Conservation (phyloP, 1,284 basidiomycete genomes). For the Ganoderma resinaceum region DNA sequence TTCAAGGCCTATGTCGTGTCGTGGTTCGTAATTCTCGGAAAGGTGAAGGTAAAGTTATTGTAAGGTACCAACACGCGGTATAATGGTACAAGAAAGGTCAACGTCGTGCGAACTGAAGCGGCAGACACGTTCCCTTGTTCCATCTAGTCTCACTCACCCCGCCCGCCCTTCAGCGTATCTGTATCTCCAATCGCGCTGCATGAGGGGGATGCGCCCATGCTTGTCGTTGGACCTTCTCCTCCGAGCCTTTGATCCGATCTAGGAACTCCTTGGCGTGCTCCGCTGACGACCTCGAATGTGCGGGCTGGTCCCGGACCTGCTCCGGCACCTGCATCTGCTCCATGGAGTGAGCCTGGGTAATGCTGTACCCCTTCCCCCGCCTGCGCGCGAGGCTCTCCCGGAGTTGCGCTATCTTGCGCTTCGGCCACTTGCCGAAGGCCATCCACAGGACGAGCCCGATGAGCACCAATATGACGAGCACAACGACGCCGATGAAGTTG, state of each 20-base stretch:
- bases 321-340: constrained; percentile 7
- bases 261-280: background rate
- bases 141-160: background rate
- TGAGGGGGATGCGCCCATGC: background rate
- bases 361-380: constrained; percentile 1
- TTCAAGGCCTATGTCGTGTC: background rate
- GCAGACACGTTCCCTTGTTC: constrained; percentile 13
- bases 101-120: constrained; percentile 7
- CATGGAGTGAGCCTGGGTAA: background rate
- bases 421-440: constrained; percentile 38
- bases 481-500: constrained; percentile 41
- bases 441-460: constrained; percentile 39
- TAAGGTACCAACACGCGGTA: background rate
- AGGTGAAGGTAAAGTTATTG: background rate
- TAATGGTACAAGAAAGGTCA: background rate
- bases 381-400: constrained; percentile 12
- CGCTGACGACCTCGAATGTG: background rate
- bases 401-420: constrained; percentile 26
- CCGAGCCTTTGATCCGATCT: background rate
- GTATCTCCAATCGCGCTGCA: constrained; percentile 11
- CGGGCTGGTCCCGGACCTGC: constrained; percentile 8
- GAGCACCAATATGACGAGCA: constrained; percentile 38
- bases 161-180: constrained; percentile 15
- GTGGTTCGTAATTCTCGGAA: background rate
- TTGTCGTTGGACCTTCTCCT: background rate